phyloP scores from a whole-genome alignment of 768 basidiomycete genomes.

The Tulasnella sp. region DNA sequence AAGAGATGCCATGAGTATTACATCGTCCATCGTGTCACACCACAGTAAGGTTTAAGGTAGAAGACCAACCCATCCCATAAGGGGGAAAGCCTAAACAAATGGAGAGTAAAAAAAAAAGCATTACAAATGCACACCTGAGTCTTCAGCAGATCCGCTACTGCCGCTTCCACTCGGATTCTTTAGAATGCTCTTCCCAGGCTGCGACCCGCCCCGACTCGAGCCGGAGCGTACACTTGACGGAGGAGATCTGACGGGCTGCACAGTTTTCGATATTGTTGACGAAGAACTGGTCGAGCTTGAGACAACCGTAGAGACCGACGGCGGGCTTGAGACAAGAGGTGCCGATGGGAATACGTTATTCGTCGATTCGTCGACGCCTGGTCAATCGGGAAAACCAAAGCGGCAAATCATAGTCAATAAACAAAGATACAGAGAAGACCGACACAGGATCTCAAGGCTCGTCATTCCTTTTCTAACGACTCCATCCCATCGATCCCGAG shows the following conservation, averaged over 20 bases:
- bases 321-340: no score
- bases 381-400: no score
- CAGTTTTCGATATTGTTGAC: no score
- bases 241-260: background rate
- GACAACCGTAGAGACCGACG: no score
- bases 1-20: conserved; percentile 10
- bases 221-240: background rate
- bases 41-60: conserved; percentile 9
- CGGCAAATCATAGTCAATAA: no score
- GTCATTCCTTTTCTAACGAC: no score
- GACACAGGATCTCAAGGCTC: no score
- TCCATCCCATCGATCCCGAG: no score
- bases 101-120: background rate
- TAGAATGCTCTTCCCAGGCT: conserved; percentile 7
- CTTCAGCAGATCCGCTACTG: background rate
- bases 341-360: no score
- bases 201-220: background rate
- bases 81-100: background rate
- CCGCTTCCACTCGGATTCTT: conserved; percentile 5
- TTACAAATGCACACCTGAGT: conserved; percentile 11
- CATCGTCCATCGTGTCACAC: background rate
- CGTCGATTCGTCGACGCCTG: no score
- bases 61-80: background rate
- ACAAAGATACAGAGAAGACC: no score
- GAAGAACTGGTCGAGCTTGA: background rate